A percentile compares a stretch with the other conserved stretches of the same genome.
These are phyloP conservation scores for Xylaria telfairii DNA, from an alignment of 495 filamentous ascomycete genomes.

Conservation along the genomic window DNA sequence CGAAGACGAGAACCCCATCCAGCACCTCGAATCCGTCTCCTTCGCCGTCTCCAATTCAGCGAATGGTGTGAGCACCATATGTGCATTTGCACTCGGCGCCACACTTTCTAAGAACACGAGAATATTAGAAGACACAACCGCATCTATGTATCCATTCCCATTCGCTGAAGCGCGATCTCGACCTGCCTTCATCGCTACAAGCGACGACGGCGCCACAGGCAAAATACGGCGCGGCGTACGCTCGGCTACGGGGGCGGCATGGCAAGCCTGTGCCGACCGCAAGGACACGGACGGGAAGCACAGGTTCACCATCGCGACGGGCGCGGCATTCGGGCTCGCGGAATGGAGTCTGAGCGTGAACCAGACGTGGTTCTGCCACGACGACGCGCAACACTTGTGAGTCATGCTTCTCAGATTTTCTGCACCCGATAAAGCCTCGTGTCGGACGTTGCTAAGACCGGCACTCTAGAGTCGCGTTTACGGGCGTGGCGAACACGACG, in stretches of 20 bases:
- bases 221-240: neutral
- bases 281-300: conserved; percentile 34
- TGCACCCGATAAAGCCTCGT: no score
- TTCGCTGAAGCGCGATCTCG: neutral
- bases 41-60: conserved; percentile 31
- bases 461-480: conserved; percentile 31
- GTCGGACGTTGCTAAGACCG: neutral
- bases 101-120: neutral
- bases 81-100: conserved; percentile 33
- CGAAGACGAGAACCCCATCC: conserved; percentile 26
- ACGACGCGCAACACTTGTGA: conserved; percentile 29
- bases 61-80: conserved; percentile 29
- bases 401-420: conserved; percentile 5
- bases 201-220: neutral
- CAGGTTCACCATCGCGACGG: conserved; percentile 31
- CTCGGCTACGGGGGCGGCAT: neutral
- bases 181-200: conserved; percentile 16
- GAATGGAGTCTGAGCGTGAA: conserved; percentile 24
- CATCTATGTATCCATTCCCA: neutral
- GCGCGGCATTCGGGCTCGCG: conserved; percentile 26
- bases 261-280: conserved; percentile 37
- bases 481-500: conserved; percentile 30
- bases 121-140: neutral
- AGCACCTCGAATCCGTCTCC: conserved; percentile 31
- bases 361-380: conserved; percentile 39